Evolutionary conservation across 768 basidiomycete species (phyloP).

Genomic region (Suillus luteus): DNA sequence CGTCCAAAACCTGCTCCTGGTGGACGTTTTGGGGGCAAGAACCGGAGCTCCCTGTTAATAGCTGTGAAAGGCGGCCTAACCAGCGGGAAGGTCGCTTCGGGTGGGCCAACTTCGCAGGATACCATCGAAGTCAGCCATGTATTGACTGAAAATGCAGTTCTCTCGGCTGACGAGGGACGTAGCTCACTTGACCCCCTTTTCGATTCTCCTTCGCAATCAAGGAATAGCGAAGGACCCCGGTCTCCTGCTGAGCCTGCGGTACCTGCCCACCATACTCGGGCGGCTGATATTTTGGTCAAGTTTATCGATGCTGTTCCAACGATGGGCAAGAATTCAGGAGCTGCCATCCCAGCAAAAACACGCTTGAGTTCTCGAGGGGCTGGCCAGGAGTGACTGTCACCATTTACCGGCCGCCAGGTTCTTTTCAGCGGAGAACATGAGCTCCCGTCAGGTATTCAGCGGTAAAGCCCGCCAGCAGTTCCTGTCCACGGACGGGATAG

Average conservation of each 20-base stretch:
- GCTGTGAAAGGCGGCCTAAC: conserved; percentile 53
- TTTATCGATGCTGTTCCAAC: conserved; percentile 42
- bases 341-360: conserved; percentile 53
- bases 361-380: conserved; percentile 42
- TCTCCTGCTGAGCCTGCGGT: conserved; percentile 14
- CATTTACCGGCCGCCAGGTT: too few relatives aligned
- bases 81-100: conserved; percentile 48
- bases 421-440: too few relatives aligned
- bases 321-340: conserved; percentile 30
- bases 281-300: conserved; percentile 56
- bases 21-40: conserved; percentile 42
- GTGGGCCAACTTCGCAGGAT: conserved; percentile 22
- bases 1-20: conserved; percentile 50
- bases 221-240: conserved; percentile 15
- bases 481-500: too few relatives aligned
- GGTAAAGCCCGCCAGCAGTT: too few relatives aligned
- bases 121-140: conserved; percentile 34
- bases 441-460: too few relatives aligned
- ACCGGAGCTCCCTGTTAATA: conserved; percentile 55
- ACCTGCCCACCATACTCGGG: conserved; percentile 48
- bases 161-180: not conserved
- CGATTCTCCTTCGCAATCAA: conserved; percentile 23
- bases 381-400: too few relatives aligned
- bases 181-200: conserved; percentile 31
- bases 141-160: conserved; percentile 1